Evolutionary conservation across 345 rosid species (phyloP), one percentile per base, ranked within the genome.

Genomic region (Sisymbrium altissimum): DNA sequence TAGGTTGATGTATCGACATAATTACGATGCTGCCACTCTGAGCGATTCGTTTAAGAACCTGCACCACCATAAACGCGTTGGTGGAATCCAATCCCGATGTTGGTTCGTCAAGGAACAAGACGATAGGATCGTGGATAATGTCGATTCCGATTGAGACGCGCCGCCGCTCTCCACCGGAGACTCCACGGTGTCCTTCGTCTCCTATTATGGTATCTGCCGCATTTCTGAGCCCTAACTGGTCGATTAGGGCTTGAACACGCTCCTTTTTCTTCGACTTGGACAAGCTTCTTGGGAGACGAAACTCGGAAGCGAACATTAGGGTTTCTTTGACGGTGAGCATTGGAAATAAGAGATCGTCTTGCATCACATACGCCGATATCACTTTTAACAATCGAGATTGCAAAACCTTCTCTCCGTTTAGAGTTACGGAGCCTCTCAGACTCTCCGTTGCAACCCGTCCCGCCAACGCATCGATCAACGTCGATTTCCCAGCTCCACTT

Each of bases 141-240:
- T 89, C 96, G 23, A 84, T 85, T 52, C 91, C 96, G 4, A 91
- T 87, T 0, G 93, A 89, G 15, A 91, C 96, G 68, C 97, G 80
- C 44, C 91, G 71, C 14, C 91, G 35, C 35, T 91, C 78, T 35
- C 78, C 97, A 0, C 97, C 98, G 0, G 97, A 91, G 48, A 94
- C 98, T 0, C 98, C 98, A 1, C 98, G 85, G 77, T 89, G 98
- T 6, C 97, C 98, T 80, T 94, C 98, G 39, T 94, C 96, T 8
- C 98, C 98, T 39, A 94, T 91, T 4, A 94, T 77, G 0, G 97
- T 94, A 29, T 86, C 79, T 17, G 92, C 97, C 0, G 98, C 97
- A 68, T 88, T 89, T 58, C 95, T 72, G 5, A 94, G 85, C 13
- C 97, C 98, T 12, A 94, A 40, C 36, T 94, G 97, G 53, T 94